Conservation (phyloP, 2,329 filamentous ascomycete species). For the Lachnellula hyalina region DNA sequence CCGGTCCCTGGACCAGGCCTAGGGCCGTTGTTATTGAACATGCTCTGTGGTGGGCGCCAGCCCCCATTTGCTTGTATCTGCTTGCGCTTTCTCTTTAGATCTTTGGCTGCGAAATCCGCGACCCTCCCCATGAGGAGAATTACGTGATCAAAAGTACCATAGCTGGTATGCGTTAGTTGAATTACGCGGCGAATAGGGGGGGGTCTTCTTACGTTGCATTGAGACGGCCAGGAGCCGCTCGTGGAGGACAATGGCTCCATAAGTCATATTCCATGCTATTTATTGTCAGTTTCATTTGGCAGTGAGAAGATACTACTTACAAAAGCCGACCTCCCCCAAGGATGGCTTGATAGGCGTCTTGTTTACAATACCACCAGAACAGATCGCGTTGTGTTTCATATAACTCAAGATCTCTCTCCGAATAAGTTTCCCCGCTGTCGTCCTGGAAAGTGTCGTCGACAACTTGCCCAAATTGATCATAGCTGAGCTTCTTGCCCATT, state of each 20-base stretch:
- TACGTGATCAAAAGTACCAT: slow-evolving; percentile 85
- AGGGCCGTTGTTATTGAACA: slow-evolving; percentile 1
- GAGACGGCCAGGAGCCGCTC: slow-evolving; percentile 70
- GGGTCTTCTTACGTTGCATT: slow-evolving; percentile 58
- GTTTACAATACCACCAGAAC: slow-evolving; percentile 95
- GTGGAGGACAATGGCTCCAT: slow-evolving; percentile 84
- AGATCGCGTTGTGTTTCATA: slow-evolving; percentile 81
- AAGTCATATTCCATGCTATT: slow-evolving; percentile 59
- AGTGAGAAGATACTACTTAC: slow-evolving; percentile 39
- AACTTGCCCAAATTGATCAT: slow-evolving; percentile 51
- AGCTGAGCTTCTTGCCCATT: slow-evolving; percentile 51
- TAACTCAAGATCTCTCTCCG: slow-evolving; percentile 61
- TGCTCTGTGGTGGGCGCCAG: slow-evolving; percentile 30
- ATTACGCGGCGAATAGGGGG: not conserved
- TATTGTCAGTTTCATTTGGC: slow-evolving; percentile 4
- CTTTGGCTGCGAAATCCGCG: slow-evolving; percentile 70
- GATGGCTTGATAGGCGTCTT: slow-evolving; percentile 87
- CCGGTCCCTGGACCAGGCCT: too few relatives aligned
- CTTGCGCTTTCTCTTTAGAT: slow-evolving; percentile 72
- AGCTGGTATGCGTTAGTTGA: slow-evolving; percentile 44
- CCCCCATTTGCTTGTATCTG: slow-evolving; percentile 50
- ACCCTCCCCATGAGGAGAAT: slow-evolving; percentile 76
- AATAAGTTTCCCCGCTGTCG: slow-evolving; percentile 14
- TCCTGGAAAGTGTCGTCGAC: slow-evolving; percentile 20
- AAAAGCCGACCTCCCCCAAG: slow-evolving; percentile 79